These are phyloP conservation scores for Toxoplasma gondii DNA, from an alignment of 169 alveolate species.

Conservation along the genomic window DNA sequence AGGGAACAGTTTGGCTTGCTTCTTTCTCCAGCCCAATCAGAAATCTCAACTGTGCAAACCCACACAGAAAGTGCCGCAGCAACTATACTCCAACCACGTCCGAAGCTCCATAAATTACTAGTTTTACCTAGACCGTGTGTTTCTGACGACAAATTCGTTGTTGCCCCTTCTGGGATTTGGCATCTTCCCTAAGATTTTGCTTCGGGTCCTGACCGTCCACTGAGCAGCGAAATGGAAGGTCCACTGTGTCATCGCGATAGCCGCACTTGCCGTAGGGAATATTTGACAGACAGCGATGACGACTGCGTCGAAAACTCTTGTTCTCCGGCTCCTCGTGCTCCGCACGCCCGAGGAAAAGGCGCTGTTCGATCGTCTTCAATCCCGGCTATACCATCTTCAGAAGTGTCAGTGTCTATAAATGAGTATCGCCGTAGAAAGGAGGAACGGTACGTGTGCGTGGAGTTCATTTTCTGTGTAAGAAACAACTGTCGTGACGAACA, in stretches of 20 bases:
- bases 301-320: background rate
- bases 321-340: background rate
- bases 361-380: background rate
- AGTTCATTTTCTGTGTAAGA: too few relatives aligned
- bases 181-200: background rate
- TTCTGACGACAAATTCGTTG: too few relatives aligned
- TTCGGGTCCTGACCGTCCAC: too few relatives aligned
- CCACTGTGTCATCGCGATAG: background rate
- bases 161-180: too few relatives aligned
- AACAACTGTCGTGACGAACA: too few relatives aligned
- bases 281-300: background rate
- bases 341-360: background rate
- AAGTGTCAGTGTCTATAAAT: background rate
- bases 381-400: background rate
- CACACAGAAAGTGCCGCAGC: too few relatives aligned
- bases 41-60: too few relatives aligned
- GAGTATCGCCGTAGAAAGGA: slow-evolving; percentile 10
- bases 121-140: too few relatives aligned
- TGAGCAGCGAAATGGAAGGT: background rate
- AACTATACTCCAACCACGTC: too few relatives aligned
- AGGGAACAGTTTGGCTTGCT: too few relatives aligned
- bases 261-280: background rate
- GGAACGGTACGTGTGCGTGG: background rate
- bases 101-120: too few relatives aligned
- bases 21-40: too few relatives aligned